Percentiles rank a stretch among this genome's conserved stretches.
Evolutionary conservation across 2,329 filamentous ascomycete species (phyloP).

Genomic region (Hypoxylon sp.): DNA sequence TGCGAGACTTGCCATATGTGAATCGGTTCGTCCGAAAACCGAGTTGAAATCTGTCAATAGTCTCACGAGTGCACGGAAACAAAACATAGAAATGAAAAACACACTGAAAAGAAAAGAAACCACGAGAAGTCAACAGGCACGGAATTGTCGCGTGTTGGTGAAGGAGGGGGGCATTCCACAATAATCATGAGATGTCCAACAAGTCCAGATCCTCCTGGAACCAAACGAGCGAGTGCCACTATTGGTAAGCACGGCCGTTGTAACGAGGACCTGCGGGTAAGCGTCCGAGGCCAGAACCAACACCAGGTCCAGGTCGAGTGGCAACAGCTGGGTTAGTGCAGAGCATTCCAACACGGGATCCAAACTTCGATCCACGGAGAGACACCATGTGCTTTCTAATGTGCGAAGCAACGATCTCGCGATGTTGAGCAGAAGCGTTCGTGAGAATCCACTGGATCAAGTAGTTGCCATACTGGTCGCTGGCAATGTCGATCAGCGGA

Average conservation of each 20-base stretch:
- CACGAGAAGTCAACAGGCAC: conserved; percentile 6
- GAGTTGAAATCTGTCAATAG: conserved; percentile 51
- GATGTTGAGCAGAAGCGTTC: conserved; percentile 87
- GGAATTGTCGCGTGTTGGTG: conserved; percentile 22
- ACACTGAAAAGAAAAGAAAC: conserved; percentile 31
- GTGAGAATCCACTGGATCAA: conserved; percentile 97
- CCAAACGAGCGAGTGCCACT: conserved; percentile 45
- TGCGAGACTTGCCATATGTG: conserved; percentile 64
- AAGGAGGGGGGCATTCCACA: conserved; percentile 5
- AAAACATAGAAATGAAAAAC: conserved; percentile 48
- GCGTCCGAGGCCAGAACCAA: conserved; percentile 75
- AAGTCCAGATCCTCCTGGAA: conserved; percentile 27
- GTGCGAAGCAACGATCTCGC: conserved; percentile 92
- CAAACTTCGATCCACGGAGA: conserved; percentile 97
- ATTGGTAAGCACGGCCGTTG: conserved; percentile 70
- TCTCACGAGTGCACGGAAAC: conserved; percentile 46
- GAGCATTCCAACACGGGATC: conserved; percentile 97
- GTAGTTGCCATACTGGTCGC: conserved; percentile 99
- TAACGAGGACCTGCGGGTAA: conserved; percentile 73
- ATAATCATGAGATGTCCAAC: conserved; percentile 10
- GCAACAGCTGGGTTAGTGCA: conserved; percentile 94
- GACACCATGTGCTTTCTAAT: conserved; percentile 99
- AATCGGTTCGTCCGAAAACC: conserved; percentile 56
- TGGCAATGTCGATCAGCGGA: conserved; percentile 96
- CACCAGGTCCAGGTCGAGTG: conserved; percentile 88